A percentile compares a stretch with the other conserved stretches of the same genome.
phyloP scores from a whole-genome alignment of 2,329 filamentous ascomycete species.

The Helicocarpus griseus region DNA sequence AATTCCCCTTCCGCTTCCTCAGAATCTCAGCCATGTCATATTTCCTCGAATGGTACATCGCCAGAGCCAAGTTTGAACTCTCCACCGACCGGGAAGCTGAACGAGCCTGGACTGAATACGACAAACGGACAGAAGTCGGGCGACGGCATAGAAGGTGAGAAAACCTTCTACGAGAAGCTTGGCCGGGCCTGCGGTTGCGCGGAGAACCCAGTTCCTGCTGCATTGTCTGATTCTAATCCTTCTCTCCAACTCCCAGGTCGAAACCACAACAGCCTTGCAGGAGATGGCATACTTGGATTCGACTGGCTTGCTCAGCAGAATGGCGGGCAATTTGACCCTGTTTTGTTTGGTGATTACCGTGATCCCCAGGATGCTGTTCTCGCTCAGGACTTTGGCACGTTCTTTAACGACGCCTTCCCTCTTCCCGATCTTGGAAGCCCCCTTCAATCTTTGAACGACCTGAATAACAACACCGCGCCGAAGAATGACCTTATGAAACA shows the following conservation, averaged over 20 bases:
- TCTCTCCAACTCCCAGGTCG: constrained; percentile 10
- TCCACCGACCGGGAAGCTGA: constrained; percentile 27
- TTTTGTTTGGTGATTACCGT: constrained; percentile 84
- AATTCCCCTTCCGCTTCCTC: constrained; percentile 41
- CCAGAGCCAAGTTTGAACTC: constrained; percentile 38
- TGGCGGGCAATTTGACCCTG: constrained; percentile 77
- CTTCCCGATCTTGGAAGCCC: constrained; percentile 67
- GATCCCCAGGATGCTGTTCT: constrained; percentile 79
- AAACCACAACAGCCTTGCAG: not conserved
- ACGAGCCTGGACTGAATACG: constrained; percentile 23
- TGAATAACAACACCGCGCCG: constrained; percentile 21
- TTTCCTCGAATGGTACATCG: constrained; percentile 42
- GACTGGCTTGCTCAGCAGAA: constrained; percentile 74
- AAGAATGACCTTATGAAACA: constrained; percentile 67
- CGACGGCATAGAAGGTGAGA: constrained; percentile 30
- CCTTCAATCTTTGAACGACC: constrained; percentile 52
- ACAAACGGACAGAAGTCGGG: constrained; percentile 24
- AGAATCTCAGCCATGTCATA: constrained; percentile 36
- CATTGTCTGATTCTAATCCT: constrained; percentile 20
- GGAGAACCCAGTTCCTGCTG: constrained; percentile 34
- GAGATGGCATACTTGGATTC: constrained; percentile 21
- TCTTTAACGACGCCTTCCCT: constrained; percentile 69
- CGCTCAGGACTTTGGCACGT: constrained; percentile 61
- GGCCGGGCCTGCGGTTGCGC: constrained; percentile 38
- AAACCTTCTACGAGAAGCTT: constrained; percentile 35